Evolutionary conservation across 768 basidiomycete species (phyloP).

Genomic region (Ramaria sp.): DNA sequence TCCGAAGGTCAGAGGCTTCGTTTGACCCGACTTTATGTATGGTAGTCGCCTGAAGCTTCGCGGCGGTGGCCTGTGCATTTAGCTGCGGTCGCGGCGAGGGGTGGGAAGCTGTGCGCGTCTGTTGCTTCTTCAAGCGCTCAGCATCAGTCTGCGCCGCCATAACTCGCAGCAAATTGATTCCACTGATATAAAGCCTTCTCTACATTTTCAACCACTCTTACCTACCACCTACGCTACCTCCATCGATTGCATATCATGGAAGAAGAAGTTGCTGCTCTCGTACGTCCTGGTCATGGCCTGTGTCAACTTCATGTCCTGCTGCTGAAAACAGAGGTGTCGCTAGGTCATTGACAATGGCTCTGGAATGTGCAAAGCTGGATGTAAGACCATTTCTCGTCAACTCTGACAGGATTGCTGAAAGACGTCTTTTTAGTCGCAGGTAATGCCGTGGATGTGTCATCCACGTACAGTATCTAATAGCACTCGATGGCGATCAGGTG

Average conservation of each 20-base stretch:
- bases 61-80: too few relatives aligned
- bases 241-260: constrained; percentile 12
- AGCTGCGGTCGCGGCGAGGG: too few relatives aligned
- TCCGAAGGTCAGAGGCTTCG: too few relatives aligned
- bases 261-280: constrained; percentile 24
- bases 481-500: constrained; percentile 22
- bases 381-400: constrained; percentile 8
- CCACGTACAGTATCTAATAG: neutral
- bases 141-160: too few relatives aligned
- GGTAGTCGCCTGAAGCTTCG: too few relatives aligned
- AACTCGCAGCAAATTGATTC: too few relatives aligned
- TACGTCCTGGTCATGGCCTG: constrained; percentile 10
- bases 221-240: too few relatives aligned
- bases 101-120: too few relatives aligned
- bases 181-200: too few relatives aligned
- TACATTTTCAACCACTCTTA: too few relatives aligned
- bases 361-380: constrained; percentile 46
- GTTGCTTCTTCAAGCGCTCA: too few relatives aligned
- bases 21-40: too few relatives aligned
- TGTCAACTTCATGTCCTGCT: neutral
- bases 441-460: neutral
- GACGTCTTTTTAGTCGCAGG: constrained; percentile 14
- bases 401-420: neutral
- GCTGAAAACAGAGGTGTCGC: neutral
- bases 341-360: constrained; percentile 25